Evolutionary conservation across 164 flowering plant genomes (phyloP), one percentile per base, ranked within the genome.

Genomic region (Warburgia ugandensis): DNA sequence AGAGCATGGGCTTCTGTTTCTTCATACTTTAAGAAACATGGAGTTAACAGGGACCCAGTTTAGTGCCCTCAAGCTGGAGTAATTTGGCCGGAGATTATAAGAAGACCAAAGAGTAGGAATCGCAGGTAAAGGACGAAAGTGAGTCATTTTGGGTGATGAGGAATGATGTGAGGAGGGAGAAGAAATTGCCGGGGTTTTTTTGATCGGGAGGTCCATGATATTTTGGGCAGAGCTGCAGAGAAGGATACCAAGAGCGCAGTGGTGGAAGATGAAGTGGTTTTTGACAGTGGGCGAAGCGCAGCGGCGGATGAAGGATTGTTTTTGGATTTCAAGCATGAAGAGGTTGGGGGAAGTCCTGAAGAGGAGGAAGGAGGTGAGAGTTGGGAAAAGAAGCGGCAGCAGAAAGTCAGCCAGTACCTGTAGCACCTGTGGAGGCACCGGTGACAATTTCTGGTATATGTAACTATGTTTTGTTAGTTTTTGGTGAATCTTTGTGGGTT

Each of bases 61-160:
- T 96, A 92, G 76, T 92, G 98, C 68, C 75, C 95, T 52, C 88
- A 92, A 32, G 98, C 53, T 92, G 96, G 96, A 82, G 98, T 65
- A 92, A 92, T 46, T 62, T 92, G 31, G 77, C 84, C 16, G 92
- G 96, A 0, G 98, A 92, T 48, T 92, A 51, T 48, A 85, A 77
- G 78, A 92, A 83, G 73, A 82, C 88, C 36, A 88, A 77, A 47
- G 83, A 76, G 25, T 92, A 94, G 91, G 96, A 88, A 44, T 53
- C 72, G 23, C 59, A 53, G 65, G 55, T 52, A 2, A 29, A 6
- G 47, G 86, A 68, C 0, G 81, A 64, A 14, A 43, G 62, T 1
- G 90, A 83, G 5, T 83, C 95, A 46, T 92, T 80, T 56, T 92
- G 96, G 96, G 66, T 68, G 26, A 88, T 83, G 95, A 71, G 98